phyloP scores from a whole-genome alignment of 2,329 filamentous ascomycete genomes.

The Thielaviopsis musarum region DNA sequence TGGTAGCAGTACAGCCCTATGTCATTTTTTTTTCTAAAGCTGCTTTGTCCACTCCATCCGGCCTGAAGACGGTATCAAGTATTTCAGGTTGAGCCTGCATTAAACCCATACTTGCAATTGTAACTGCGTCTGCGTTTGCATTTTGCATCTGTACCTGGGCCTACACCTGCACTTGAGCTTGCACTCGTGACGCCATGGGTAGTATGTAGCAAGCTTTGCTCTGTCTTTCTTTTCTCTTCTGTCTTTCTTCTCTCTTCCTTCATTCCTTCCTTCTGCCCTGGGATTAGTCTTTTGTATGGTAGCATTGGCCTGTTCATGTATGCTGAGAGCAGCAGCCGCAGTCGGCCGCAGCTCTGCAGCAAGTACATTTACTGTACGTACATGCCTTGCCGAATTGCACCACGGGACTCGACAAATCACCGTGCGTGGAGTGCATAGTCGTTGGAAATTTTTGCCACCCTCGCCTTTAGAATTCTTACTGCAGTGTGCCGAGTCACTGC shows the following conservation, averaged over 20 bases:
- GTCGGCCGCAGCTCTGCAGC: not conserved
- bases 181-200: no score
- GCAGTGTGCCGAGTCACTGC: no score
- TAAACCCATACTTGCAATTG: not conserved
- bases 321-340: not conserved
- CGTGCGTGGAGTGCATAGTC: not conserved
- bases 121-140: not conserved
- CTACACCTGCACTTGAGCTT: no score
- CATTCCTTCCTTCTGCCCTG: not conserved
- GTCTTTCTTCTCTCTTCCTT: not conserved
- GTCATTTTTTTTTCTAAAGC: not conserved
- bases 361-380: not conserved
- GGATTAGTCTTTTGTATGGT: not conserved
- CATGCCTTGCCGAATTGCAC: not conserved
- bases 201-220: not conserved
- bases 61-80: not conserved
- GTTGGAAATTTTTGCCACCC: not conserved
- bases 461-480: not conserved
- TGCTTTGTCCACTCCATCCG: not conserved
- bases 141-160: no score
- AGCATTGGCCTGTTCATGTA: not conserved
- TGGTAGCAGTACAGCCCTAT: not conserved
- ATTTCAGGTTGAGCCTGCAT: not conserved
- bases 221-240: not conserved
- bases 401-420: not conserved